Base-by-base conservation (phyloP, 2,329 filamentous ascomycete genomes). In the Fusarium sp. region DNA sequence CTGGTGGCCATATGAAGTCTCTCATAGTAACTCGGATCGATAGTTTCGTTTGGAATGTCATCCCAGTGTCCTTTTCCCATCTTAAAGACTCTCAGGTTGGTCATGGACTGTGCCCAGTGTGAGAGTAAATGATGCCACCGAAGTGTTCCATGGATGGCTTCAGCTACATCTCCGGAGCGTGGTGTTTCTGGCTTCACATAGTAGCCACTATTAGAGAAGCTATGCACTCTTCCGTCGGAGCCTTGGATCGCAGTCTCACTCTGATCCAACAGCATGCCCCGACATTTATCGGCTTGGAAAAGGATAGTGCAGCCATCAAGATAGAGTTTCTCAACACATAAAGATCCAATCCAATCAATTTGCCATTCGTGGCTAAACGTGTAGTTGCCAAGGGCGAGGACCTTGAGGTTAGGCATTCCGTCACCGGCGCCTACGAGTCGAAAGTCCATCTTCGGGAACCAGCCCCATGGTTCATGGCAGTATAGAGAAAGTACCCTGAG, bases 351-450 rank as follows among this genome's bases (percentile, higher is more conserved):
- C 82, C 82, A 84, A 11, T 81, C 79, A 0, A 84, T 65, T 56
- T 85, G 82, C 74, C 79, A 80, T 44, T 82, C 78, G 23, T 83
- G 77, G 4, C 77, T 77, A 62, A 85, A 83, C 2, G 77, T 76
- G 40, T 78, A 81, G 4, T 78, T 78, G 0, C 80, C 80, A 0
- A 85, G 65, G 0, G 76, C 73, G 0, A 85, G 74, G 0, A 78
- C 74, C 34, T 76, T 76, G 5, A 84, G 77, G 0, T 75, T 72
- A 0, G 80, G 79, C 31, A 84, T 80, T 2, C 53, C 58, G 2
- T 62, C 25, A 1, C 33, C 38, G 1, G 49, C 11, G 4, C 61
- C 38, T 2, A 71, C 56, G 4, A 29, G 42, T 0, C 70, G 68
- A 20, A 83, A 76, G 27, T 83, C 77, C 36, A 80, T 75, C 33